A percentile compares a stretch with the other conserved stretches of the same genome.
Evolutionary conservation across 139 green algal genomes (phyloP).

Genomic region (Picochlorum sp.): DNA sequence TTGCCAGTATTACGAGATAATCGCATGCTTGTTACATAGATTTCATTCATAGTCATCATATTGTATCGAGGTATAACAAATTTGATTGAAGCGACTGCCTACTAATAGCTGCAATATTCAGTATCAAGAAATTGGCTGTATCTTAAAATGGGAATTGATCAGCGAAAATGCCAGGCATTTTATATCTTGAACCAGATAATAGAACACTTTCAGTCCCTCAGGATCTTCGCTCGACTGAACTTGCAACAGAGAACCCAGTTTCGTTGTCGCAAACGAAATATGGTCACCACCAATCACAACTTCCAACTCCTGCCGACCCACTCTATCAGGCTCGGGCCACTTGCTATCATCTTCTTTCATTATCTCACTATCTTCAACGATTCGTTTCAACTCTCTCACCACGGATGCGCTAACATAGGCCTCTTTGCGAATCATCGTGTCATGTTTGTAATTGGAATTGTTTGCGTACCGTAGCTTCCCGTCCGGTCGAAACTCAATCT

Average conservation of each 20-base stretch:
- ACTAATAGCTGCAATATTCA: background rate
- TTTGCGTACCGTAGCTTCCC: constrained; percentile 95
- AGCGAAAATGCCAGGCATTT: constrained; percentile 95
- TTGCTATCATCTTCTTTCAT: constrained; percentile 93
- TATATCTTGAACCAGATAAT: constrained; percentile 97
- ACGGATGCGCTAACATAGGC: constrained; percentile 62
- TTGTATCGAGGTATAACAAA: too few species aligned
- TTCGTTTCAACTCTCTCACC: constrained; percentile 76
- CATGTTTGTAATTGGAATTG: constrained; percentile 98
- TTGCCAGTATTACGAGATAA: too few species aligned
- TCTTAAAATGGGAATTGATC: constrained; percentile 91
- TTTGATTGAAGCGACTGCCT: too few species aligned
- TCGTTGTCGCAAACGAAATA: constrained; percentile 92
- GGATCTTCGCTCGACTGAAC: constrained; percentile 93
- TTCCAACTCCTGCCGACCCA: constrained; percentile 92
- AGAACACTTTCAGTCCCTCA: constrained; percentile 91
- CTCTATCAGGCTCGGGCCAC: constrained; percentile 83
- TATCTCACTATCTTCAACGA: constrained; percentile 87
- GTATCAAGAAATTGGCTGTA: background rate
- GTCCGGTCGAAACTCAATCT: constrained; percentile 90
- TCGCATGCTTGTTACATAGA: too few species aligned
- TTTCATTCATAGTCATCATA: too few species aligned
- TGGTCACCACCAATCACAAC: constrained; percentile 85
- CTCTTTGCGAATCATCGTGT: constrained; percentile 90
- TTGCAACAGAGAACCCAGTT: constrained; percentile 90